Conservation (phyloP, 2,329 filamentous ascomycete genomes). For the Aspergillus piperis region DNA sequence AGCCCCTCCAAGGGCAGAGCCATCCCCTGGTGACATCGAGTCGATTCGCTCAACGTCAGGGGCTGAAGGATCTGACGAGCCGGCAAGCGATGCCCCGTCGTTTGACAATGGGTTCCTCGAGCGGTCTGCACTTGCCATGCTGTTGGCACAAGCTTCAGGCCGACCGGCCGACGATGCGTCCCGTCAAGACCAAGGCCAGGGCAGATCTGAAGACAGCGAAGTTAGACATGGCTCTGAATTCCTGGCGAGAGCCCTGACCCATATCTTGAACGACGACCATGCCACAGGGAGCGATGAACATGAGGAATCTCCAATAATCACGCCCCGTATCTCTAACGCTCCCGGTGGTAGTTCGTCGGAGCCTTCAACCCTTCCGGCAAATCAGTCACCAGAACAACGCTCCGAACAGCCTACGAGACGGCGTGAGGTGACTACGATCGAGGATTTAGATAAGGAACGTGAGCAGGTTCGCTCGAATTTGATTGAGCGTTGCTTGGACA, state of each 20-base stretch:
- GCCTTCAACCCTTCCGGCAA: conserved; percentile 22
- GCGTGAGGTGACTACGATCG: conserved; percentile 58
- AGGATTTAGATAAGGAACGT: conserved; percentile 77
- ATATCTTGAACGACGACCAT: conserved; percentile 40
- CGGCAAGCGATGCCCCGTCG: conserved; percentile 28
- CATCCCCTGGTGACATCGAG: conserved; percentile 61
- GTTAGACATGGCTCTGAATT: conserved; percentile 37
- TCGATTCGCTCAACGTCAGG: conserved; percentile 31
- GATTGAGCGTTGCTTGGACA: conserved; percentile 86
- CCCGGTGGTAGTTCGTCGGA: conserved; percentile 22
- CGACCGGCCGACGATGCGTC: conserved; percentile 27
- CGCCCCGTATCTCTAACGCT: conserved; percentile 18
- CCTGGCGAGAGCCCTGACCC: conserved; percentile 47
- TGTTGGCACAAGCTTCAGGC: conserved; percentile 34
- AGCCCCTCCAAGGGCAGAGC: conserved; percentile 64
- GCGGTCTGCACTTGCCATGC: conserved; percentile 36
- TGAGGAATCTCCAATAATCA: conserved; percentile 27
- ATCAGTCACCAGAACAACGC: conserved; percentile 23
- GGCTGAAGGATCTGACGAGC: conserved; percentile 34
- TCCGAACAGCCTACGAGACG: conserved; percentile 28
- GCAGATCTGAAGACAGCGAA: conserved; percentile 30
- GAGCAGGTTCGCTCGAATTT: conserved; percentile 71
- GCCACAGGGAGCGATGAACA: conserved; percentile 26
- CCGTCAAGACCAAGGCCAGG: conserved; percentile 25
- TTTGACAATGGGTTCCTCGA: conserved; percentile 31